These are phyloP conservation scores for Dioszegia crocea DNA, from an alignment of 768 basidiomycete species.

Conservation along the genomic window DNA sequence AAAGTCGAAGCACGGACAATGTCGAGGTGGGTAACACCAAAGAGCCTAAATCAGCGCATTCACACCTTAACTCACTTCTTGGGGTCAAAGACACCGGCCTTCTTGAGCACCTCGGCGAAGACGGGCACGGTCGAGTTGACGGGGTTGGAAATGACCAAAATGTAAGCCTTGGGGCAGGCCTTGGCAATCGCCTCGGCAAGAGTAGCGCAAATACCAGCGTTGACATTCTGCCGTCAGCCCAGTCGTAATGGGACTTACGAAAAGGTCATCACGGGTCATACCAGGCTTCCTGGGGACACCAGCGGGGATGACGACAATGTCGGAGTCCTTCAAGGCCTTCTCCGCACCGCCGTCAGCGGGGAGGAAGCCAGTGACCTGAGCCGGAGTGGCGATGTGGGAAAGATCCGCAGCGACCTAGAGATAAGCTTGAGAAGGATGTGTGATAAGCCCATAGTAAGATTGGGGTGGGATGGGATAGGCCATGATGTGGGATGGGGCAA, in stretches of 20 bases:
- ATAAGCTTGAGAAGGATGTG: neutral
- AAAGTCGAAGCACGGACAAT: slow-evolving; percentile 94
- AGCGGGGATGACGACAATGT: slow-evolving; percentile 96
- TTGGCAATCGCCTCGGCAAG: slow-evolving; percentile 83
- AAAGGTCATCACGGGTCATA: slow-evolving; percentile 51
- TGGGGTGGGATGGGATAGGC: too few species aligned
- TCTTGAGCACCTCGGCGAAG: slow-evolving; percentile 83
- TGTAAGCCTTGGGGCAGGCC: slow-evolving; percentile 80
- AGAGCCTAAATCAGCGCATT: slow-evolving; percentile 54
- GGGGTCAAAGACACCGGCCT: slow-evolving; percentile 89
- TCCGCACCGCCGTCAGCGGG: slow-evolving; percentile 44
- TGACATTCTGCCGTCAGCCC: slow-evolving; percentile 53
- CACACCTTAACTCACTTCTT: slow-evolving; percentile 51
- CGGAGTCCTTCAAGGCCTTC: slow-evolving; percentile 73
- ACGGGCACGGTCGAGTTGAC: slow-evolving; percentile 90
- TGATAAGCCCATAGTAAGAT: neutral
- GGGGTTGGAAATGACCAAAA: slow-evolving; percentile 97
- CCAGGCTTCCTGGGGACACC: slow-evolving; percentile 96
- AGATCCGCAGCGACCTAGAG: slow-evolving; percentile 79
- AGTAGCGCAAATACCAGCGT: slow-evolving; percentile 95
- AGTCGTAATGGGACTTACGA: slow-evolving; percentile 33
- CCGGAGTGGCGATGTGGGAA: slow-evolving; percentile 82
- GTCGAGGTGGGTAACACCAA: slow-evolving; percentile 97
- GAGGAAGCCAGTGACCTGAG: slow-evolving; percentile 60
- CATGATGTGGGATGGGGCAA: too few species aligned